Evolutionary conservation across 176 grass and related monocot genomes (phyloP), one percentile per base, ranked within the genome.

Genomic region (Musa schizocarpa): DNA sequence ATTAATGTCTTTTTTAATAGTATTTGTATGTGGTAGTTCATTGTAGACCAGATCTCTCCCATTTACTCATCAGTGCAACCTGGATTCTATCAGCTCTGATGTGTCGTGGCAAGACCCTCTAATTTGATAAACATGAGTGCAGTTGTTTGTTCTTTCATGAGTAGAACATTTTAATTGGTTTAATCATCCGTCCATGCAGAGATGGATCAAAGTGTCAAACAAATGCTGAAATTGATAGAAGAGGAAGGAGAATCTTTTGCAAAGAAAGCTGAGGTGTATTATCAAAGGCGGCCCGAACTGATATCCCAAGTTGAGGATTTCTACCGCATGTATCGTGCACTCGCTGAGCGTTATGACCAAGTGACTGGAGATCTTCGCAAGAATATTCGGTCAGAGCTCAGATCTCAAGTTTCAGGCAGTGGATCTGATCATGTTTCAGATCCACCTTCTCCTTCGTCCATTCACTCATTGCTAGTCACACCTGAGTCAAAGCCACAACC

Each of bases 161-260:
- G 10, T 13, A 26, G 21, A 65, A 26, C 12, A 20, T 20, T 65
- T 26, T 65, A 65, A 65, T 65, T 2, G 9, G 24, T 49, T 70
- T 50, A 2, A 19, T 9, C 8, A 70, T 65, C 63, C 1, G 9
- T 76, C 73, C 72, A 16, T 79, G 68, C 74, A 98, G 90, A 94
- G 64, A 91, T 98, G 90, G 95, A 98, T 74, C 87, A 78, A 75
- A 86, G 87, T 89, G 95, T 98, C 66, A 98, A 98, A 77, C 82
- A 98, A 24, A 98, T 98, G 95, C 78, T 98, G 77, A 91, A 43
- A 81, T 82, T 98, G 76, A 91, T 98, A 1, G 95, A 98, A 86
- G 90, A 97, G 68, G 95, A 98, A 71, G 95, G 84, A 5, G 95
- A 98, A 85, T 98, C 90, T 19, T 94, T 98, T 89, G 88, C 95